A percentile compares a stretch with the other conserved stretches of the same genome.
These are phyloP conservation scores for Ormosia emarginata DNA, from an alignment of 306 rosid species.

Conservation along the genomic window DNA sequence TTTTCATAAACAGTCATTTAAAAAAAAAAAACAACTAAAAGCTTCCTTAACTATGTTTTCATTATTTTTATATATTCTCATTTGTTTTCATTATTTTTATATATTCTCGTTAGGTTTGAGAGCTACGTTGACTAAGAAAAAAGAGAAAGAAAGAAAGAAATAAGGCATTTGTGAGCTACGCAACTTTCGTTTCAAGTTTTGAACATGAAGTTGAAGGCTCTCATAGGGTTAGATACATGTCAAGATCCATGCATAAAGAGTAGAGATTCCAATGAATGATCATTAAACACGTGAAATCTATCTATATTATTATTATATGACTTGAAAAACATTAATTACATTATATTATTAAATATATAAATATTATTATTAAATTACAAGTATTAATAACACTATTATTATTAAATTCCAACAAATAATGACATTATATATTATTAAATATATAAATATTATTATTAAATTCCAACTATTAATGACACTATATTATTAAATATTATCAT, in stretches of 20 bases:
- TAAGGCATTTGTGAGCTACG: neutral
- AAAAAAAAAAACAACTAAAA: neutral
- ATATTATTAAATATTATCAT: too few species aligned
- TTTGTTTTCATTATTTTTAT: neutral
- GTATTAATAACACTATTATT: too few species aligned
- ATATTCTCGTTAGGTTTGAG: neutral
- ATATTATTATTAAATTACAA: too few species aligned
- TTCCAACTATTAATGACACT: too few species aligned
- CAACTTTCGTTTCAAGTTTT: neutral
- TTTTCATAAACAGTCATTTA: neutral
- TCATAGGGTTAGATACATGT: neutral
- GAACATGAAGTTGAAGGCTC: neutral
- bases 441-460: too few species aligned
- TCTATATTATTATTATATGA: too few species aligned
- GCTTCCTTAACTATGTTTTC: neutral
- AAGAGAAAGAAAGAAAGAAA: neutral
- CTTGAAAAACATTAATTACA: too few species aligned
- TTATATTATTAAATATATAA: too few species aligned
- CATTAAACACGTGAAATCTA: too few species aligned
- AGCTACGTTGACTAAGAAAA: neutral
- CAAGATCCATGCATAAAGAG: neutral
- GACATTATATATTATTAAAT: too few species aligned
- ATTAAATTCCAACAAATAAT: too few species aligned
- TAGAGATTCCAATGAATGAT: too few species aligned
- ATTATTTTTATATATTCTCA: neutral